Evolutionary conservation across 768 basidiomycete genomes (phyloP).

Genomic region (Calvatia gigantea): DNA sequence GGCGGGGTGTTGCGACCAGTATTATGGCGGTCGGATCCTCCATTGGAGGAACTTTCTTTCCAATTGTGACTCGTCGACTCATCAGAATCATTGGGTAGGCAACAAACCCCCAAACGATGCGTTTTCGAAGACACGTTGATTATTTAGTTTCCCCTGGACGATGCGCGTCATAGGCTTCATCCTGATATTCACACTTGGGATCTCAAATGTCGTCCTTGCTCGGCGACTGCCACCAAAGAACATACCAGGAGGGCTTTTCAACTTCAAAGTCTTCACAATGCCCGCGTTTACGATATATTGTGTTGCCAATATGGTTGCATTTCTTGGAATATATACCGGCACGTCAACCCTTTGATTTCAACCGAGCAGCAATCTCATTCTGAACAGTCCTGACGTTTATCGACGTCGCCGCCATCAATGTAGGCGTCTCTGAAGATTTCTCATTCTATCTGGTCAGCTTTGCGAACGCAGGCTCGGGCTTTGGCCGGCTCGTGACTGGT

Average conservation of each 20-base stretch:
- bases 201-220: slow-evolving; percentile 42
- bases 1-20: slow-evolving; percentile 50
- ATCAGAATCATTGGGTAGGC: slow-evolving; percentile 51
- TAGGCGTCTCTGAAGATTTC: slow-evolving; percentile 44
- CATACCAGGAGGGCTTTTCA: slow-evolving; percentile 51
- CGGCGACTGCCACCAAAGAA: slow-evolving; percentile 53
- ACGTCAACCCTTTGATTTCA: slow-evolving; percentile 1
- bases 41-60: slow-evolving; percentile 60
- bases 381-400: slow-evolving; percentile 53
- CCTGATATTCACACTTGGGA: slow-evolving; percentile 41
- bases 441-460: slow-evolving; percentile 60
- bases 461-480: slow-evolving; percentile 53
- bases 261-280: slow-evolving; percentile 40
- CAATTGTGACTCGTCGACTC: slow-evolving; percentile 52
- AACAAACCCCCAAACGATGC: neutral
- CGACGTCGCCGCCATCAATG: slow-evolving; percentile 42
- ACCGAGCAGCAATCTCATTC: neutral
- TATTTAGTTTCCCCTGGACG: slow-evolving; percentile 66
- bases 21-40: slow-evolving; percentile 54
- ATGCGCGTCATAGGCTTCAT: slow-evolving; percentile 65
- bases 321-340: slow-evolving; percentile 65
- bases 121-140: neutral
- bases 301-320: slow-evolving; percentile 39
- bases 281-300: slow-evolving; percentile 51
- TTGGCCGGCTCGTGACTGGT: slow-evolving; percentile 52